These are phyloP conservation scores for Thraustochytrium sp. DNA, from an alignment of 352 stramenopile species.

Conservation along the genomic window DNA sequence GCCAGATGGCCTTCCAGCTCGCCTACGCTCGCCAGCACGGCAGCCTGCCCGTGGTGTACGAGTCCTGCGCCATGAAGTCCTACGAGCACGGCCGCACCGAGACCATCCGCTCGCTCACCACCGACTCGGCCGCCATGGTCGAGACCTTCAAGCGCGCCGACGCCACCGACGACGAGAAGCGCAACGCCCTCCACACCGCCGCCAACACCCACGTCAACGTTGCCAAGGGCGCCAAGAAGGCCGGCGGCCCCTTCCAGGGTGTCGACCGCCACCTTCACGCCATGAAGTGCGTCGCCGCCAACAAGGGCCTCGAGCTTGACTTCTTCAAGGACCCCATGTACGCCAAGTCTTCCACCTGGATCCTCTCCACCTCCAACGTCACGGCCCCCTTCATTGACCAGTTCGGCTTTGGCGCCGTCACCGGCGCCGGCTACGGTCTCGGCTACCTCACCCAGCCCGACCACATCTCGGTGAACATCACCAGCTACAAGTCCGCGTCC, in stretches of 20 bases:
- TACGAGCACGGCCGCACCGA: slow-evolving; percentile 91
- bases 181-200: slow-evolving; percentile 74
- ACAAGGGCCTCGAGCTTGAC: slow-evolving; percentile 68
- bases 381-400: slow-evolving; percentile 75
- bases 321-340: slow-evolving; percentile 77
- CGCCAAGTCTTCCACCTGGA: slow-evolving; percentile 64
- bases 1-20: slow-evolving; percentile 95
- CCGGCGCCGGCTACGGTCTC: slow-evolving; percentile 76
- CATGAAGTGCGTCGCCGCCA: slow-evolving; percentile 82
- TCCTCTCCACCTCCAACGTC: slow-evolving; percentile 77
- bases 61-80: slow-evolving; percentile 88
- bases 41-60: slow-evolving; percentile 83
- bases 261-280: slow-evolving; percentile 93
- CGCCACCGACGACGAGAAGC: slow-evolving; percentile 53
- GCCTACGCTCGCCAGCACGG: slow-evolving; percentile 90
- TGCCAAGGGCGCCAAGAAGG: slow-evolving; percentile 75
- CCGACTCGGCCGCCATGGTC: slow-evolving; percentile 78
- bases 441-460: slow-evolving; percentile 77
- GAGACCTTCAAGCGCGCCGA: slow-evolving; percentile 63
- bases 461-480: slow-evolving; percentile 79
- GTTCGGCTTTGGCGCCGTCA: slow-evolving; percentile 76
- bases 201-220: slow-evolving; percentile 81
- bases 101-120: slow-evolving; percentile 64
- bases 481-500: slow-evolving; percentile 68
- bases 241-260: slow-evolving; percentile 69